phyloP scores from a whole-genome alignment of 2,329 filamentous ascomycete genomes.

The Nemania sp. region DNA sequence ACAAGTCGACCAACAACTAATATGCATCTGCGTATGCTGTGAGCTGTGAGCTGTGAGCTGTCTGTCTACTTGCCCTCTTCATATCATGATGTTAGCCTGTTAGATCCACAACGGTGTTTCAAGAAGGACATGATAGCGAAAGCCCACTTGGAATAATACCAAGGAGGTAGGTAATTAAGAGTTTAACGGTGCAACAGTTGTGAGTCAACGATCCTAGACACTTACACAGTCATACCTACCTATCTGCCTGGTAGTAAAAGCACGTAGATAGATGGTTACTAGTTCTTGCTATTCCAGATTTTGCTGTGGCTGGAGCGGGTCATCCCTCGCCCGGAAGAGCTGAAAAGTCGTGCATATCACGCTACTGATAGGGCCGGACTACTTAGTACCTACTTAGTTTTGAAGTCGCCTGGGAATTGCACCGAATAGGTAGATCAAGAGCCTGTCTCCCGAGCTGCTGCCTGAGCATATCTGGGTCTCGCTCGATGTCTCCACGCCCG shows the following conservation, averaged over 20 bases:
- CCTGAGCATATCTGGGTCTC: constrained; percentile 4
- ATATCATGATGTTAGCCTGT: too few relatives aligned
- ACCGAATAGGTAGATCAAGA: neutral
- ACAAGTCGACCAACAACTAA: too few relatives aligned
- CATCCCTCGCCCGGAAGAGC: constrained; percentile 11
- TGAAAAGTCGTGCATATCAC: constrained; percentile 17
- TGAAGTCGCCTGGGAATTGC: neutral
- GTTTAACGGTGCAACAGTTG: neutral
- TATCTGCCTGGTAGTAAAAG: too few relatives aligned
- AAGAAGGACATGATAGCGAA: too few relatives aligned
- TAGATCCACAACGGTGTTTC: too few relatives aligned
- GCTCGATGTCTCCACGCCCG: constrained; percentile 10
- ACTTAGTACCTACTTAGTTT: neutral
- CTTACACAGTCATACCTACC: constrained; percentile 1
- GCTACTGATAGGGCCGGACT: constrained; percentile 18
- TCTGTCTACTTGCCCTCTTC: too few relatives aligned
- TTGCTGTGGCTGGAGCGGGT: constrained; percentile 12
- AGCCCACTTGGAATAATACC: neutral
- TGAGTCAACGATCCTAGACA: constrained; percentile 22
- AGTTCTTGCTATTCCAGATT: neutral
- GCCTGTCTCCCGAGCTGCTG: neutral
- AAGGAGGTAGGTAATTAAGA: neutral
- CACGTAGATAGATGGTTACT: neutral
- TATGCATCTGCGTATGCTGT: too few relatives aligned
- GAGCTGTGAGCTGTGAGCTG: too few relatives aligned